Base-by-base conservation (phyloP, 2,329 filamentous ascomycete species). In the Sporothrix curviconia region DNA sequence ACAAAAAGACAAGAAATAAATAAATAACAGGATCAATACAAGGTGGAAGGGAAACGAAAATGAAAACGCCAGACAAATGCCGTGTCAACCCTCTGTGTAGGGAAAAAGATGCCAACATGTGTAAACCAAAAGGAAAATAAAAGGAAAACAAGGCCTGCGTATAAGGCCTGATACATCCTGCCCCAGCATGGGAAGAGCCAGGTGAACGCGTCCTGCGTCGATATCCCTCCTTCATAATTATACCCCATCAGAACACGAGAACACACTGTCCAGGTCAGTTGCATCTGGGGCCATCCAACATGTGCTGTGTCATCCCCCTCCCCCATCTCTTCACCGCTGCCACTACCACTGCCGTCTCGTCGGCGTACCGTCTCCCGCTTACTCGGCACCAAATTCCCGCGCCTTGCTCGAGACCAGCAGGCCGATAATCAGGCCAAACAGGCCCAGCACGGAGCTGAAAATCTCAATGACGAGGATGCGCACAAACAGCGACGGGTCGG, bases 391-490 rank as follows among this genome's bases (percentile, higher is more conserved):
- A 61, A 96, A 95, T 62, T 91, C 89, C 24, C 77, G 70, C 25
- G 94, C 91, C 74, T 94, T 95, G 70, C 86, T 82, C 59, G 90
- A 89, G 54, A 97, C 82, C 64, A 99, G 79, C 56, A 99, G 81
- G 46, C 95, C 94, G 65, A 99, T 86, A 68, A 99, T 99, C 62
- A 99, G 81, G 59, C 94, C 95, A 68, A 99, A 99, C 3, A 99
- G 84, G 62, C 95, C 94, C 11, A 99, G 81, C 50, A 99, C 92
- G 40, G 92, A 97, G 71, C 92, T 96, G 79, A 99, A 99, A 71
- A 99, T 99, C 75, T 99, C 95, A 68, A 99, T 95, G 65, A 99
- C 92, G 54, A 99, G 85, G 65, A 99, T 96, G 78, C 96, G 96
- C 75, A 99, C 92, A 74, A 99, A 99, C 90, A 99, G 79, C 61